Conservation (phyloP, 2,329 filamentous ascomycete genomes). For the Zasmidium cellare region DNA sequence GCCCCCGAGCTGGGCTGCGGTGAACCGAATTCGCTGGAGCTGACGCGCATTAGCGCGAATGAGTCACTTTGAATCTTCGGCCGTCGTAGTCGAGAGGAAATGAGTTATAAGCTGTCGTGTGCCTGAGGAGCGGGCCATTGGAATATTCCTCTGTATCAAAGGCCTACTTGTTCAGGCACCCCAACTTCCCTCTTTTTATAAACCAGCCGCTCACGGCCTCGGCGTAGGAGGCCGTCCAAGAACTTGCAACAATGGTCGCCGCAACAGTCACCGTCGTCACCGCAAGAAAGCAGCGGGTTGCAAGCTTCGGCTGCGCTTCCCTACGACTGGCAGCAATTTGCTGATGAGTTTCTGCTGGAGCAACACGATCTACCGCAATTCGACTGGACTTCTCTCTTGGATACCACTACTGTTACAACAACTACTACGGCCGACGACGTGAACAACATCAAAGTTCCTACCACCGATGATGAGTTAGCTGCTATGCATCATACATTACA, state of each 20-base stretch:
- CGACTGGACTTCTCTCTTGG: conserved; percentile 9
- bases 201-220: conserved; percentile 11
- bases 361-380: conserved; percentile 10
- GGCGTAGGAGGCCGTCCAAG: conserved; percentile 8
- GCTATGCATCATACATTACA: neutral
- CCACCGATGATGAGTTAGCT: neutral
- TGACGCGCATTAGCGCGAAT: neutral
- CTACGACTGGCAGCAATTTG: conserved; percentile 1
- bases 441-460: neutral
- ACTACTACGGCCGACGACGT: neutral
- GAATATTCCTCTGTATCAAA: neutral
- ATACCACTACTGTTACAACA: conserved; percentile 3
- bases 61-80: conserved; percentile 6
- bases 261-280: neutral
- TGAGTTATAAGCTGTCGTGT: neutral
- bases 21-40: neutral
- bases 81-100: neutral
- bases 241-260: conserved; percentile 16
- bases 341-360: conserved; percentile 9
- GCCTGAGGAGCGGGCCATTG: neutral
- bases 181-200: neutral
- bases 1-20: no score
- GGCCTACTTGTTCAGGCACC: neutral
- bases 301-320: neutral
- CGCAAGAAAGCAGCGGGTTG: neutral